These are phyloP conservation scores for Ascobolus immersus DNA, from an alignment of 495 filamentous ascomycete genomes.

Conservation along the genomic window DNA sequence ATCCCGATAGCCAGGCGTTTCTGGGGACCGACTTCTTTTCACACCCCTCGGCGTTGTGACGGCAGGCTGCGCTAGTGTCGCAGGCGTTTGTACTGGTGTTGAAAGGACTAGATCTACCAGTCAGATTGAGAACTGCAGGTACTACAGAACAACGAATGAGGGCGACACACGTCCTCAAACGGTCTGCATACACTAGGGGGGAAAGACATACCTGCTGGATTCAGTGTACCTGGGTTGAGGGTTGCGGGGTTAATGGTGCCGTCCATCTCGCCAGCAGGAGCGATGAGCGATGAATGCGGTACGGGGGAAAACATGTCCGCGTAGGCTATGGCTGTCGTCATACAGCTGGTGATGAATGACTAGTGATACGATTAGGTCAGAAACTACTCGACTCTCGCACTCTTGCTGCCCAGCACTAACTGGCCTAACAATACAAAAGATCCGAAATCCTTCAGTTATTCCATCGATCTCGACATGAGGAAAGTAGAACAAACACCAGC, in stretches of 20 bases:
- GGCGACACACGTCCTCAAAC: too few species aligned
- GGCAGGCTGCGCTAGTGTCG: conserved; percentile 17
- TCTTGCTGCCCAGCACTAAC: too few species aligned
- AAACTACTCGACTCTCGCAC: too few species aligned
- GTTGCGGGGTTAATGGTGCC: conserved; percentile 61
- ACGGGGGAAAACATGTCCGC: conserved; percentile 16
- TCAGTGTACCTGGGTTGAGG: conserved; percentile 20
- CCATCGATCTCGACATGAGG: too few species aligned
- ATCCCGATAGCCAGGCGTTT: conserved; percentile 36
- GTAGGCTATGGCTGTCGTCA: conserved; percentile 13
- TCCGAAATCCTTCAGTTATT: too few species aligned
- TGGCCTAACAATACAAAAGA: too few species aligned
- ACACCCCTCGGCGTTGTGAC: conserved; percentile 42
- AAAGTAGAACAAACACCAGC: too few species aligned
- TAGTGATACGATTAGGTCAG: too few species aligned
- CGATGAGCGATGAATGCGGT: conserved; percentile 39
- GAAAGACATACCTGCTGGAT: conserved; percentile 6
- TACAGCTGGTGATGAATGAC: conserved; percentile 9
- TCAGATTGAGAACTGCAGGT: conserved; percentile 5
- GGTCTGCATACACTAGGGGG: too few species aligned
- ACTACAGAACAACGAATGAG: too few species aligned
- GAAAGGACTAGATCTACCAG: conserved; percentile 2
- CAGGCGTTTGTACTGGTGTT: conserved; percentile 10
- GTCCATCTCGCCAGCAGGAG: conserved; percentile 37
- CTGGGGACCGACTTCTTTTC: conserved; percentile 82